These are phyloP conservation scores for Sporisorium graminicola DNA, from an alignment of 1,284 basidiomycete genomes.

Conservation along the genomic window DNA sequence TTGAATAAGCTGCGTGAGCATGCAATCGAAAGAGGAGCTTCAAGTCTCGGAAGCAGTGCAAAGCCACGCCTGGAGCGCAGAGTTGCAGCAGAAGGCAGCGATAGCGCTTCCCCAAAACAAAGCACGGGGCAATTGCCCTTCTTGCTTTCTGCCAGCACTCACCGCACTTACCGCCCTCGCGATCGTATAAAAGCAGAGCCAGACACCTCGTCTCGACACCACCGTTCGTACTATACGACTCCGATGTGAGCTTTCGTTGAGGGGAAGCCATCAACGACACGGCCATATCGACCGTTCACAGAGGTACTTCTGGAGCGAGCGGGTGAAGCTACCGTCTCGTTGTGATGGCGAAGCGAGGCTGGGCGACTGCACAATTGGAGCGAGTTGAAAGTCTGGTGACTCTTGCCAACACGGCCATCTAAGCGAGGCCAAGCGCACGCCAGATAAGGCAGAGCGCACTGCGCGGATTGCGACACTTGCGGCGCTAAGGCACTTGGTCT, in stretches of 20 bases:
- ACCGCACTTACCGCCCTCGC: not conserved
- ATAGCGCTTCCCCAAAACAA: slow-evolving; percentile 3
- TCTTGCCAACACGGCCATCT: slow-evolving; percentile 17
- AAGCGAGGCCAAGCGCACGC: slow-evolving; percentile 27
- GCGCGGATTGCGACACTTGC: not conserved
- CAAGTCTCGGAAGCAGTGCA: slow-evolving; percentile 1
- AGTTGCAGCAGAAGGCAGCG: not conserved
- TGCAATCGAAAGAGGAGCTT: slow-evolving; percentile 1
- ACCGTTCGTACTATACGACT: too few relatives aligned
- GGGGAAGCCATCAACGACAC: not conserved
- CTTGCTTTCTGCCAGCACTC: too few relatives aligned
- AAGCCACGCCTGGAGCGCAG: not conserved
- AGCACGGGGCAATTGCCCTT: slow-evolving; percentile 16
- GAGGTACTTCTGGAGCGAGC: slow-evolving; percentile 34
- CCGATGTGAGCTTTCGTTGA: not conserved
- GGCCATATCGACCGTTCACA: not conserved
- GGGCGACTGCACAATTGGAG: not conserved
- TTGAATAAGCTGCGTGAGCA: not conserved
- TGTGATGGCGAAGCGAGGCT: not conserved
- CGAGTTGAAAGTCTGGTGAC: slow-evolving; percentile 9
- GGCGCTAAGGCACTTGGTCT: not conserved
- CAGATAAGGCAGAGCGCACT: slow-evolving; percentile 25
- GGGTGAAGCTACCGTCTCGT: slow-evolving; percentile 7
- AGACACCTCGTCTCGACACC: too few relatives aligned
- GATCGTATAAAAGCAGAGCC: not conserved